Conservation (phyloP, 2,329 filamentous ascomycete genomes). For the Nemania serpens region DNA sequence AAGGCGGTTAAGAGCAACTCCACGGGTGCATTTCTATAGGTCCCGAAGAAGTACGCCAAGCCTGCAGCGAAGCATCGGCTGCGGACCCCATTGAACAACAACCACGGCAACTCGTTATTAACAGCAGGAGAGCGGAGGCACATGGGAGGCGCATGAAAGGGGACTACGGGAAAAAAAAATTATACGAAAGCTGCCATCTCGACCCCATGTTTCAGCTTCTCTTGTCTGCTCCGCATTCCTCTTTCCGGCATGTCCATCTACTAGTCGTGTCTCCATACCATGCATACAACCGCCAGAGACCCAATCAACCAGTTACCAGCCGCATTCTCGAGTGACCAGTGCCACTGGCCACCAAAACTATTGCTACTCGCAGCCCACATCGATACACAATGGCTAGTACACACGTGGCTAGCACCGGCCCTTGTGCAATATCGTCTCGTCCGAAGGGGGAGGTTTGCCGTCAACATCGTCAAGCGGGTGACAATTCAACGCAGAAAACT, state of each 20-base stretch:
- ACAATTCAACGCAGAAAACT: too few relatives aligned
- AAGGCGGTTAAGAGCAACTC: too few relatives aligned
- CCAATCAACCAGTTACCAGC: slow-evolving; percentile 13
- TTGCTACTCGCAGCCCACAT: background rate
- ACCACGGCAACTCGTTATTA: background rate
- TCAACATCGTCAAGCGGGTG: too few relatives aligned
- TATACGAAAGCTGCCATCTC: background rate
- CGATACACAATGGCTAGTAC: background rate
- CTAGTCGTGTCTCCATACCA: background rate
- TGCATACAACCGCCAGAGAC: background rate
- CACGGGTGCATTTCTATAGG: too few relatives aligned
- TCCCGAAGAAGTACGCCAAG: too few relatives aligned
- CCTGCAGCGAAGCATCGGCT: too few relatives aligned
- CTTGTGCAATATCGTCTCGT: too few relatives aligned
- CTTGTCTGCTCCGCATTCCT: background rate
- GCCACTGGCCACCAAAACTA: background rate
- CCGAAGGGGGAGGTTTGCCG: too few relatives aligned
- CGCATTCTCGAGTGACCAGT: too few relatives aligned
- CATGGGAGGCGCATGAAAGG: background rate
- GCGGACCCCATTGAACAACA: background rate
- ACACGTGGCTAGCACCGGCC: too few relatives aligned
- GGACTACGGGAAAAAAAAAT: background rate
- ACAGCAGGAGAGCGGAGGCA: too few relatives aligned
- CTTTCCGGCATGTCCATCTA: background rate
- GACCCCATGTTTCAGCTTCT: slow-evolving; percentile 1